phyloP scores from a whole-genome alignment of 2,329 filamentous ascomycete species.

The Colletotrichum falcatum region DNA sequence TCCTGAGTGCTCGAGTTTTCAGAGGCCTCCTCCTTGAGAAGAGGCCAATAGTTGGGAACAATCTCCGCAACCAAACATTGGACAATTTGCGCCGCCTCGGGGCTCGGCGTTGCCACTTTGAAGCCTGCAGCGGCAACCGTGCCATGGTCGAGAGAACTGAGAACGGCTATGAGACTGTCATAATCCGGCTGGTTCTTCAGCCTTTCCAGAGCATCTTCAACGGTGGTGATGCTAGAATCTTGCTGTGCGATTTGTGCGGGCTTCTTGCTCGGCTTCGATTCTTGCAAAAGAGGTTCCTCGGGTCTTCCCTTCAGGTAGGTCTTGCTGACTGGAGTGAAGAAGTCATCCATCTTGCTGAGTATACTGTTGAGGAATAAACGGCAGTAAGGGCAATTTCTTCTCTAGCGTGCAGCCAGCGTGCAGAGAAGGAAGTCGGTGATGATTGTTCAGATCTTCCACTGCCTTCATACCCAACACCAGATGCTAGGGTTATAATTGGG shows the following conservation, averaged over 20 bases:
- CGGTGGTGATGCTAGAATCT: constrained; percentile 44
- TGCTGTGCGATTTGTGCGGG: constrained; percentile 23
- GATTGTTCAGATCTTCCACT: neutral
- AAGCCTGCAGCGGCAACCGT: constrained; percentile 52
- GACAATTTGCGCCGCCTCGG: constrained; percentile 79
- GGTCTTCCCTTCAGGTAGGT: constrained; percentile 58
- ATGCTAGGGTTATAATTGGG: neutral
- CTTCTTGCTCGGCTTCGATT: constrained; percentile 47
- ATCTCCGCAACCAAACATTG: constrained; percentile 80
- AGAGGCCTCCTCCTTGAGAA: constrained; percentile 63
- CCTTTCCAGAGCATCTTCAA: constrained; percentile 67
- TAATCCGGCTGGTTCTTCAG: constrained; percentile 73
- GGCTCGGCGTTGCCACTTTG: constrained; percentile 71
- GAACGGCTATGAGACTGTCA: constrained; percentile 62
- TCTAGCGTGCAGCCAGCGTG: neutral
- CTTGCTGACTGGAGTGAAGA: constrained; percentile 67
- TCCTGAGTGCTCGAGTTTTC: constrained; percentile 35
- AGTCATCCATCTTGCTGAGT: constrained; percentile 62
- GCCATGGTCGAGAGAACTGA: constrained; percentile 63
- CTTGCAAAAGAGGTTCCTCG: constrained; percentile 53
- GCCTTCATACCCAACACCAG: neutral
- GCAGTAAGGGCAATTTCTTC: neutral
- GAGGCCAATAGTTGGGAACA: constrained; percentile 84
- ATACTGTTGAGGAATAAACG: neutral
- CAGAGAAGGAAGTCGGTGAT: neutral